Evolutionary conservation across 2,329 filamentous ascomycete species (phyloP).

Genomic region (Alternaria novae-zelandiae): DNA sequence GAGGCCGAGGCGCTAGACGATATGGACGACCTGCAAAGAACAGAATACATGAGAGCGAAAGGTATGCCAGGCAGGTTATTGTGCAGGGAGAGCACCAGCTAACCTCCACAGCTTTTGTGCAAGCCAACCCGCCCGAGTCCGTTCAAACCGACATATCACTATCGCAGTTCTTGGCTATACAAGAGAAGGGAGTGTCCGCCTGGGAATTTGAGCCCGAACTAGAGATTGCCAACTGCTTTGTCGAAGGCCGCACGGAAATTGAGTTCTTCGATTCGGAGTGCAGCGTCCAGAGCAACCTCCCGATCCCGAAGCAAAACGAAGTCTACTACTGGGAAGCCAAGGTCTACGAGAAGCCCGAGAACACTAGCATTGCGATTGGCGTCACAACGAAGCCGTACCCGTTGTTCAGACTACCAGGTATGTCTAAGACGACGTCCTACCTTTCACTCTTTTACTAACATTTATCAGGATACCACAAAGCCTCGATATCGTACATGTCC

Average conservation of each 20-base stretch:
- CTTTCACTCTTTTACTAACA: constrained; percentile 21
- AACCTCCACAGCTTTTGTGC: constrained; percentile 75
- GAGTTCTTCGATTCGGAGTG: constrained; percentile 99
- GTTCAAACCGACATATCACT: constrained; percentile 95
- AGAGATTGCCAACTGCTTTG: constrained; percentile 98
- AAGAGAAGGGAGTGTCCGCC: constrained; percentile 98
- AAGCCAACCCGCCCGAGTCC: constrained; percentile 93
- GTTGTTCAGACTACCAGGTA: constrained; percentile 90
- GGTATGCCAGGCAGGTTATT: constrained; percentile 63
- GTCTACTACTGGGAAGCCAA: constrained; percentile 99
- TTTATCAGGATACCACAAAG: constrained; percentile 80
- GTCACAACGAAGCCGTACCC: constrained; percentile 98
- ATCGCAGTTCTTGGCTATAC: constrained; percentile 96
- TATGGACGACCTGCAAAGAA: constrained; percentile 92
- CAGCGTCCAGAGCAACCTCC: constrained; percentile 94
- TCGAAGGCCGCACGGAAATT: constrained; percentile 94
- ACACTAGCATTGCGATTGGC: constrained; percentile 84
- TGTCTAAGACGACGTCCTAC: constrained; percentile 31
- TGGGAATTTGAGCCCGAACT: constrained; percentile 99
- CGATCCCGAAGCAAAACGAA: constrained; percentile 97
- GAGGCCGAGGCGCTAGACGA: constrained; percentile 93
- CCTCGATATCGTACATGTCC: constrained; percentile 89
- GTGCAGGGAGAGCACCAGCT: neutral
- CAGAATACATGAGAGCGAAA: constrained; percentile 93
- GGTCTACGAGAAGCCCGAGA: constrained; percentile 95